Base-by-base conservation (phyloP, 2,329 filamentous ascomycete species). In the Didymella glomerata region DNA sequence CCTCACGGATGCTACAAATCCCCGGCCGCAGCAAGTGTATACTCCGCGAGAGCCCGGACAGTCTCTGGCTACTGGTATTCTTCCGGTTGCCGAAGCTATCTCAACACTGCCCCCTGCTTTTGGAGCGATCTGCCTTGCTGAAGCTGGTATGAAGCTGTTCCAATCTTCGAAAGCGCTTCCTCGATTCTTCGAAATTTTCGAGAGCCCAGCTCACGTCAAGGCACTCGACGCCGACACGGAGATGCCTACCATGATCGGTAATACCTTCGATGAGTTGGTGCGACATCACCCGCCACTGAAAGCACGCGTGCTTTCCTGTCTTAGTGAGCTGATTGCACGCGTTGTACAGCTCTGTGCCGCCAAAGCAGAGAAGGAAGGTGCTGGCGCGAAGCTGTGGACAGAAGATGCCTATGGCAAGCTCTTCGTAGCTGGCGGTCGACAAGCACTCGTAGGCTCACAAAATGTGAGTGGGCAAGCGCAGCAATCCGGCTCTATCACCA, bases 111-210 rank as follows among this genome's bases (percentile, higher is more conserved):
- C 95, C 0, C 87, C 89, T 57, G 93, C 94, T 2, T 90, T 99
- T 68, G 94, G 94, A 62, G 93, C 95, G 5, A 96, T 99, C 52
- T 99, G 92, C 67, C 80, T 99, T 55, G 97, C 97, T 68, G 90
- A 91, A 62, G 83, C 87, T 27, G 95, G 95, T 9, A 90, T 97
- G 83, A 90, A 90, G 69, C 85, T 97, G 73, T 96, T 99, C 69
- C 88, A 92, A 57, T 85, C 88, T 0, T 97, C 93, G 0, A 84
- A 87, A 57, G 93, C 92, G 1, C 83, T 99, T 44, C 89, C 93
- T 56, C 91, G 88, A 67, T 98, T 93, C 74, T 90, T 99, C 65
- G 92, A 97, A 74, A 92, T 98, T n/a, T 99, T 99, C 66, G 92
- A 97, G 77, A 98, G 92, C 66, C 88, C 93, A 2, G 85, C 88